Percentiles rank a stretch among this genome's conserved stretches.
phyloP scores from a whole-genome alignment of 371 early-diverging fungal species.

The Rhizopus sp. region DNA sequence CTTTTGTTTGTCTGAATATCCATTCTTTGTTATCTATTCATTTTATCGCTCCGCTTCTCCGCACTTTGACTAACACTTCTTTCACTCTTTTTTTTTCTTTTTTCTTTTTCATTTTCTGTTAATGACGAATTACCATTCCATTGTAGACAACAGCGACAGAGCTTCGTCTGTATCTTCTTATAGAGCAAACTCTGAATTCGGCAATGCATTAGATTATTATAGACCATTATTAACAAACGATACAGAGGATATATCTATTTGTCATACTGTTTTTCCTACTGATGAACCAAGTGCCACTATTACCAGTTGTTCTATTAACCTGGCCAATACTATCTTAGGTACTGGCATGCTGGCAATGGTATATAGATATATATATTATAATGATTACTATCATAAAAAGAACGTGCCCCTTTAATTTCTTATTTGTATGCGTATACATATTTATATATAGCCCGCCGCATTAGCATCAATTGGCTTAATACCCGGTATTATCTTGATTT shows the following conservation, averaged over 20 bases:
- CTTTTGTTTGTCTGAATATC: too few species aligned
- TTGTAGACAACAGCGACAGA: slow-evolving; percentile 28
- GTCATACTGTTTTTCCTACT: slow-evolving; percentile 3
- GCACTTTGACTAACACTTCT: not conserved
- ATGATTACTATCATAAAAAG: not conserved
- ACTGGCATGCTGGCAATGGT: slow-evolving; percentile 98
- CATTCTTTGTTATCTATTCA: too few species aligned
- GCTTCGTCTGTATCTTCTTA: slow-evolving; percentile 34
- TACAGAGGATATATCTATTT: slow-evolving; percentile 15
- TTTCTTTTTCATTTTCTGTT: slow-evolving; percentile 10
- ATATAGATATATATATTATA: slow-evolving; percentile 51
- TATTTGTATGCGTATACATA: not conserved
- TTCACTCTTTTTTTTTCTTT: slow-evolving; percentile 3
- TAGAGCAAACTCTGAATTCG: slow-evolving; percentile 26
- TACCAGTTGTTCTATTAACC: slow-evolving; percentile 63
- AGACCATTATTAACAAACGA: slow-evolving; percentile 30
- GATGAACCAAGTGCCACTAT: slow-evolving; percentile 35
- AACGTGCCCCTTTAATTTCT: not conserved
- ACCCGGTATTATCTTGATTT: slow-evolving; percentile 78
- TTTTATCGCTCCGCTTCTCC: too few species aligned
- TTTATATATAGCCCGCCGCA: slow-evolving; percentile 70
- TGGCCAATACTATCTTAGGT: slow-evolving; percentile 94
- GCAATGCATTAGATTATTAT: slow-evolving; percentile 23
- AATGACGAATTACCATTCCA: slow-evolving; percentile 32
- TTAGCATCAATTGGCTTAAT: slow-evolving; percentile 85